A percentile compares a stretch with the other conserved stretches of the same genome.
Conservation (phyloP, 495 filamentous ascomycete species). For the Lindgomyces ingoldianus region DNA sequence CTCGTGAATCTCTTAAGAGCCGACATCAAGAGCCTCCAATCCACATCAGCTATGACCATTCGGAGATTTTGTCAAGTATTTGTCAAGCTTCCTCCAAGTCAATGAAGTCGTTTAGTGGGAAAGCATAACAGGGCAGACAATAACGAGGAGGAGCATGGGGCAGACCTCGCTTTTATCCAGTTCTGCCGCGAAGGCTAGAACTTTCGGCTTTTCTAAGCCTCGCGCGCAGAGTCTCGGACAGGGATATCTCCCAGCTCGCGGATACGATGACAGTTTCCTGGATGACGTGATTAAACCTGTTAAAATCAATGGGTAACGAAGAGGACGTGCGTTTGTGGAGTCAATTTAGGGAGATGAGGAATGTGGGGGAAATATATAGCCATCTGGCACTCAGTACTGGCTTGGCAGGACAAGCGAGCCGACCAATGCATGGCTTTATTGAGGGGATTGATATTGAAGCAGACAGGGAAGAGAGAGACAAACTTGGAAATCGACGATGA, state of each 20-base stretch:
- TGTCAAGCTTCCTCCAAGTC: conserved; percentile 18
- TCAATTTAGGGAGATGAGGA: conserved; percentile 19
- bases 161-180: conserved; percentile 21
- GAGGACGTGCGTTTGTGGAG: conserved; percentile 26
- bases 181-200: conserved; percentile 29
- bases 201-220: conserved; percentile 14
- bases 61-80: conserved; percentile 24
- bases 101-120: too few species aligned
- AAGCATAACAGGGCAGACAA: conserved; percentile 2
- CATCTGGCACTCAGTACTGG: conserved; percentile 10
- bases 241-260: neutral
- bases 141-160: conserved; percentile 10
- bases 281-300: neutral
- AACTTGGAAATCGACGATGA: conserved; percentile 28
- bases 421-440: neutral
- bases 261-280: conserved; percentile 14
- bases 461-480: neutral
- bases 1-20: neutral
- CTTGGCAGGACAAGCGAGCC: conserved; percentile 5
- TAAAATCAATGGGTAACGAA: conserved; percentile 10
- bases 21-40: conserved; percentile 13
- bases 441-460: neutral
- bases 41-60: neutral
- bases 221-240: neutral
- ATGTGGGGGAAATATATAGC: conserved; percentile 22